Conservation (phyloP, 176 grass and related monocot genomes). For the Hsuehochloa calcarea region DNA sequence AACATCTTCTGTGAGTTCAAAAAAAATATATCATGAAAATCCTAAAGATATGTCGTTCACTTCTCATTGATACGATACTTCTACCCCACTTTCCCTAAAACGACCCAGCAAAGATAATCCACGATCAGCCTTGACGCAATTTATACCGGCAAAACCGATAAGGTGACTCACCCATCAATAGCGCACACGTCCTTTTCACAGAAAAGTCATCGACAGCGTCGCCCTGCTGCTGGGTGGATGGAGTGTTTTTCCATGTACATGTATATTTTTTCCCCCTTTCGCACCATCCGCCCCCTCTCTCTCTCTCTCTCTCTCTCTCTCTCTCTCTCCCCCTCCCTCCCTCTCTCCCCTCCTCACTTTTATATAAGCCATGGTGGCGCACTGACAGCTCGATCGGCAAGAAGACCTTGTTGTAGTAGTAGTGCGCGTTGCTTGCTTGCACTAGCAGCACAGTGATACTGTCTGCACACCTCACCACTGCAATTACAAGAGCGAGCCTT, state of each 20-base stretch:
- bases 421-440: conserved; percentile 28
- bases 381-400: conserved; percentile 11
- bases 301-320: background rate
- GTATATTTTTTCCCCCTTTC: background rate
- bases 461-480: background rate
- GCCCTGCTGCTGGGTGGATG: conserved; percentile 19
- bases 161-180: conserved; percentile 38
- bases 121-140: background rate
- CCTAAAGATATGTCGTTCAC: too few relatives aligned
- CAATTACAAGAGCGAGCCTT: background rate
- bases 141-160: conserved; percentile 34
- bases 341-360: conserved; percentile 14
- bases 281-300: background rate
- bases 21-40: too few relatives aligned
- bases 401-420: background rate
- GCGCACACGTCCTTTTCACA: conserved; percentile 21
- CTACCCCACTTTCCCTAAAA: background rate
- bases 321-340: background rate
- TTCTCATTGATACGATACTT: background rate
- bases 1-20: background rate
- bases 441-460: background rate
- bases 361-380: conserved; percentile 62
- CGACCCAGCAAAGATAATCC: background rate
- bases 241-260: conserved; percentile 27
- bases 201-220: conserved; percentile 1